These are phyloP conservation scores for Penicillium salamii DNA, from an alignment of 495 filamentous ascomycete species.

Conservation along the genomic window DNA sequence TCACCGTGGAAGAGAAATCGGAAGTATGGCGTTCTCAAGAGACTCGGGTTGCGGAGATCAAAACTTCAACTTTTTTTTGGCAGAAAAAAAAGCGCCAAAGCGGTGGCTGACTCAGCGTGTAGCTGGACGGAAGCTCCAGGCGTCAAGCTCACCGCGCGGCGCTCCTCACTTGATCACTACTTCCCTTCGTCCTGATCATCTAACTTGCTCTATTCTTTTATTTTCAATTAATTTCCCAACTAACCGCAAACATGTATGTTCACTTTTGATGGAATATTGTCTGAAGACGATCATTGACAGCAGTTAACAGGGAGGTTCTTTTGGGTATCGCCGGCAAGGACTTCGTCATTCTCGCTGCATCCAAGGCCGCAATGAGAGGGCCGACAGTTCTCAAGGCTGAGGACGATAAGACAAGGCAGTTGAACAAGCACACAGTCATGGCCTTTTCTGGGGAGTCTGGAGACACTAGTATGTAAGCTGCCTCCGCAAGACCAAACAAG, in stretches of 20 bases:
- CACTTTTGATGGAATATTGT: background rate
- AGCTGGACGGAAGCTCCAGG: conserved; percentile 40
- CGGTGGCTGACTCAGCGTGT: conserved; percentile 42
- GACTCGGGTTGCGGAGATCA: conserved; percentile 16
- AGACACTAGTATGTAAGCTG: conserved; percentile 71
- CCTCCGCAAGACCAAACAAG: conserved; percentile 1
- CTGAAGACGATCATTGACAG: conserved; percentile 16
- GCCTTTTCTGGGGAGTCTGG: conserved; percentile 96
- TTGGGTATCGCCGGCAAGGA: conserved; percentile 98
- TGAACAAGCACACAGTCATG: conserved; percentile 93
- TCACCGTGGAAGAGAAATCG: conserved; percentile 2
- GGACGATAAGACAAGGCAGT: conserved; percentile 89
- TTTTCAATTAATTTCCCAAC: background rate
- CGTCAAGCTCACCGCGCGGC: conserved; percentile 46
- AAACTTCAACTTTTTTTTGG: conserved; percentile 43
- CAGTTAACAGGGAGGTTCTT: conserved; percentile 80
- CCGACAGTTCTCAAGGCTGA: conserved; percentile 92
- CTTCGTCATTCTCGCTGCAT: conserved; percentile 95
- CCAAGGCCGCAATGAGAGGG: conserved; percentile 96
- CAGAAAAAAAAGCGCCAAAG: conserved; percentile 31
- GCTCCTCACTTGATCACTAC: conserved; percentile 20
- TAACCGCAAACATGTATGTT: conserved; percentile 35
- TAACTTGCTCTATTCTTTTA: conserved; percentile 7
- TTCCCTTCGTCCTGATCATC: conserved; percentile 11
- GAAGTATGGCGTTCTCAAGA: conserved; percentile 7